These are phyloP conservation scores for Sporothrix sp. DNA, from an alignment of 2,329 filamentous ascomycete species.

Conservation along the genomic window DNA sequence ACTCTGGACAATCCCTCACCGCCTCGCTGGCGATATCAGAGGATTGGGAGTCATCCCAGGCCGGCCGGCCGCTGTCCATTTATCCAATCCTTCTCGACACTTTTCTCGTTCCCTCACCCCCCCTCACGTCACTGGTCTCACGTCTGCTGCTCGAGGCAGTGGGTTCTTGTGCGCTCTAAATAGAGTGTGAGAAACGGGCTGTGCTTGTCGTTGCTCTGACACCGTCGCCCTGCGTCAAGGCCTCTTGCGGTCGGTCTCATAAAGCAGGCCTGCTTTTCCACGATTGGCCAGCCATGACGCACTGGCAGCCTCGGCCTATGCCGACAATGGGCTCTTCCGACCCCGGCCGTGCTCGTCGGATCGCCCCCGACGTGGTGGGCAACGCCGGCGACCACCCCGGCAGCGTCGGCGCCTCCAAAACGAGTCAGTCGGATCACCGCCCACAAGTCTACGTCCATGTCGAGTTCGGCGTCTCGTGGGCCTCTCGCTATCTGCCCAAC, in stretches of 20 bases:
- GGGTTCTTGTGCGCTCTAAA: no score
- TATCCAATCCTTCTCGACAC: neutral
- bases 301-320: conserved; percentile 4
- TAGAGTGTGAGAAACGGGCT: neutral
- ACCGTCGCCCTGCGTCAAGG: neutral
- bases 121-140: neutral
- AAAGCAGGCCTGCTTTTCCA: no score
- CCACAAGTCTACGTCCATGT: conserved; percentile 42
- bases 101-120: neutral
- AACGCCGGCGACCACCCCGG: conserved; percentile 1
- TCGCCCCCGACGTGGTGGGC: neutral
- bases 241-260: no score
- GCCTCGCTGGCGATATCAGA: no score
- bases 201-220: neutral
- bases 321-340: conserved; percentile 1
- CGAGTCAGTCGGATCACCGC: conserved; percentile 17
- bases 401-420: neutral
- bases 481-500: conserved; percentile 24
- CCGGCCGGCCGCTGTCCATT: no score
- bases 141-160: neutral
- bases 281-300: neutral
- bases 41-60: no score
- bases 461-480: conserved; percentile 43
- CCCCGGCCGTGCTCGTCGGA: neutral
- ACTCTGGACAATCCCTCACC: neutral